phyloP scores from a whole-genome alignment of 169 alveolate species.

The Neospora caninum region DNA sequence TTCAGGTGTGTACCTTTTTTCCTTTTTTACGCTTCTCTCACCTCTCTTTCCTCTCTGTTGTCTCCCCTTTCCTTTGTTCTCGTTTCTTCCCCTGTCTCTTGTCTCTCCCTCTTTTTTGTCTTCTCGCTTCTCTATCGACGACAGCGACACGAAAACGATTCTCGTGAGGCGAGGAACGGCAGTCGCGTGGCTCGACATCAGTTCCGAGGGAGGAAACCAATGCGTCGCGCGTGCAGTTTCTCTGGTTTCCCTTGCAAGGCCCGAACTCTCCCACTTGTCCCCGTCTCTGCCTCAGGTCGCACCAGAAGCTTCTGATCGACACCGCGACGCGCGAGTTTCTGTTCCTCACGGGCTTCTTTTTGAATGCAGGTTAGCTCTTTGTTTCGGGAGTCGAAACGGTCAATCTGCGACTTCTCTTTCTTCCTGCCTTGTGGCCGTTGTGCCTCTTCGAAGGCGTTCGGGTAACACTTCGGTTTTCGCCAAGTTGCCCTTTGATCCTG shows the following conservation, averaged over 20 bases:
- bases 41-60: neutral
- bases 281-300: constrained; percentile 47
- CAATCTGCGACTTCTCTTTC: neutral
- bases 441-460: no score
- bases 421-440: no score
- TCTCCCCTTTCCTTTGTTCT: neutral
- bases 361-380: constrained; percentile 33
- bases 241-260: no score
- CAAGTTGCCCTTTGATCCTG: no score
- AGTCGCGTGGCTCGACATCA: no score
- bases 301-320: constrained; percentile 69
- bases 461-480: no score
- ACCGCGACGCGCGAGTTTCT: constrained; percentile 68
- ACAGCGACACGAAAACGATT: no score
- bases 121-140: no score
- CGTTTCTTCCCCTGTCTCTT: neutral
- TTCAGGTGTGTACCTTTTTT: constrained; percentile 13
- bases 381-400: neutral
- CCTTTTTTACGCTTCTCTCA: neutral
- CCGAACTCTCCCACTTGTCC: no score
- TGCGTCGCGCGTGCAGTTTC: no score
- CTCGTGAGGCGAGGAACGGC: no score
- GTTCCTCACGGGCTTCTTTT: constrained; percentile 66
- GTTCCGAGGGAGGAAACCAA: no score
- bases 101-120: neutral